Percentiles rank a stretch among this genome's conserved stretches.
Conservation (phyloP, 2,329 filamentous ascomycete genomes). For the Eurotiales sp. region DNA sequence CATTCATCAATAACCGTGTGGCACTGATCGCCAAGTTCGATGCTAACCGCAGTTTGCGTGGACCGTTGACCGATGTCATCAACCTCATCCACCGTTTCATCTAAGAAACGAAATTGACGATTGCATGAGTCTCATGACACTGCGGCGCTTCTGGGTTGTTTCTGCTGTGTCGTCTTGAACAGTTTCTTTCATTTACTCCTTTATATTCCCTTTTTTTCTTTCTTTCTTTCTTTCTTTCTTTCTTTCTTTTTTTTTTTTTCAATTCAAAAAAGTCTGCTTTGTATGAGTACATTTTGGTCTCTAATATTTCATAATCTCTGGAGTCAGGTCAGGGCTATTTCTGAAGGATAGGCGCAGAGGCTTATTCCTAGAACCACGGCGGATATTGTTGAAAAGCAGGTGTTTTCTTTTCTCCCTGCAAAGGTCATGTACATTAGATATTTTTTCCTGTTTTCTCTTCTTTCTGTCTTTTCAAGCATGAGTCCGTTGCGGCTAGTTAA, state of each 20-base stretch:
- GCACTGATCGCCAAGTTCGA: constrained; percentile 39
- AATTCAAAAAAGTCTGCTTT: not conserved
- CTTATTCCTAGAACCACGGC: constrained; percentile 7
- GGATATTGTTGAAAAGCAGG: constrained; percentile 8
- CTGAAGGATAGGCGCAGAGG: constrained; percentile 10
- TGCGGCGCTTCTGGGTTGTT: not conserved
- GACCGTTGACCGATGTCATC: constrained; percentile 41
- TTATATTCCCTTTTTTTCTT: too few species aligned
- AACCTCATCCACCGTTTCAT: constrained; percentile 28
- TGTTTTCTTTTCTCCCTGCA: not conserved
- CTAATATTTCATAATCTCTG: not conserved
- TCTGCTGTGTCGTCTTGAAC: not conserved
- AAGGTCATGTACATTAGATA: constrained; percentile 12
- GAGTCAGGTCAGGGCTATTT: constrained; percentile 10
- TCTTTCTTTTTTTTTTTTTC: not conserved
- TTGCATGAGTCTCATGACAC: not conserved
- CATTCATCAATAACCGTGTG: constrained; percentile 36
- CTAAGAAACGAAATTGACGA: not conserved
- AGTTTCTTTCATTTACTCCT: too few species aligned
- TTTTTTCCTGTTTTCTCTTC: not conserved
- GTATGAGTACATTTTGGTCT: not conserved
- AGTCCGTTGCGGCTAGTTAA: not conserved
- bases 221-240: not conserved
- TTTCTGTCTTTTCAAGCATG: not conserved
- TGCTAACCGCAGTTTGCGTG: constrained; percentile 39